Base-by-base conservation (phyloP, 805 yeast genomes). In the Sungouiozyma intestinalis region DNA sequence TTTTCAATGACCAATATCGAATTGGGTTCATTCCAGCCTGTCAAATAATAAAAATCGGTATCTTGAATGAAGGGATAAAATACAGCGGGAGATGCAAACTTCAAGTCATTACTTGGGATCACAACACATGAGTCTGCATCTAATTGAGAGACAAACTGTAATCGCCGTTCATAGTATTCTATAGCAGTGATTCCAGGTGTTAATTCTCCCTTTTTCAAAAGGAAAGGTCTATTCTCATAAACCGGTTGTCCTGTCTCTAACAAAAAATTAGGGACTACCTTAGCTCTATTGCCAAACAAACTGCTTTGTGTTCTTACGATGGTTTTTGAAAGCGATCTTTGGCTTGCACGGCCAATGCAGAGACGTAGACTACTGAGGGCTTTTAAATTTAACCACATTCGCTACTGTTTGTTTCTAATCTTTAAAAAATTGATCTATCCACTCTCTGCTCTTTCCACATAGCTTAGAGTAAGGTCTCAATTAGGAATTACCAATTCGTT, bases 21-120 rank as follows among this genome's bases (percentile, higher is more conserved):
- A 49, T 84, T 81, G 3, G 97, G 95, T 56, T 88, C 97, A 46
- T 84, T 73, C 85, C 94, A 87, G 3, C 97, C 97, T 1, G 94
- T 81, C 45, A 90, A 62, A 59, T 90, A 90, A 62, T 66, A 88
- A 16, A 92, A 68, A 57, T 92, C 87, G 41, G 84, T 90, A 57
- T 88, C 82, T 64, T 92, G 99, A 56, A 90, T 94, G 57, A 92
- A 92, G 33, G 83, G 82, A 57, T 88, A 79, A 54, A 92, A 92
- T 1, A 90, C 97, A 8, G 90, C 76, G 0, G 95, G 95, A 0
- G 96, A 79, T 8, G 95, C 85, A 62, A 69, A 86, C 57, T 85
- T 84, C 8, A 81, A 68, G 33, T 73, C 68, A 53, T 74, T 73
- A 1, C 97, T 94, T 1, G 81, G 77, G 7, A 88, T 60, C 17